A percentile compares a stretch with the other conserved stretches of the same genome.
Evolutionary conservation across 257 asterid species (phyloP).

Genomic region (Scutellaria galericulata): DNA sequence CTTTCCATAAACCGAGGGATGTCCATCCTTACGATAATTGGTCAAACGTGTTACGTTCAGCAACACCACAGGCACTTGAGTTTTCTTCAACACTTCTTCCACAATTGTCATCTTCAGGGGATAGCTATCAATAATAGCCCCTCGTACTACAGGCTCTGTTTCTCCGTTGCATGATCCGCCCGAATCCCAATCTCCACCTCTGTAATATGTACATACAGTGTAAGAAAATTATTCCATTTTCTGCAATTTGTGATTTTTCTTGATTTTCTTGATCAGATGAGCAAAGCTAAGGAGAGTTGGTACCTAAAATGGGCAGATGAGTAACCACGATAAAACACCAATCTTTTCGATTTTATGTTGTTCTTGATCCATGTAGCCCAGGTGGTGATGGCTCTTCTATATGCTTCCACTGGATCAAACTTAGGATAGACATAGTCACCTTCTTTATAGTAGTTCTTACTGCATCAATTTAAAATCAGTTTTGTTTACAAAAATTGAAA

Average conservation of each 20-base stretch:
- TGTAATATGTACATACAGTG: conserved; percentile 36
- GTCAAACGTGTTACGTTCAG: conserved; percentile 77
- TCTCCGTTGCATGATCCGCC: conserved; percentile 93
- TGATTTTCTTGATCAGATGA: neutral
- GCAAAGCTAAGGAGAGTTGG: neutral
- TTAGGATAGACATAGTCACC: conserved; percentile 67
- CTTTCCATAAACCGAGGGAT: conserved; percentile 88
- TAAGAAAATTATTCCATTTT: conserved; percentile 13
- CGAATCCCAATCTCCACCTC: conserved; percentile 99
- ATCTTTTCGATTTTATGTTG: conserved; percentile 49
- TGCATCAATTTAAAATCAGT: conserved; percentile 44
- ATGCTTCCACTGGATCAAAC: conserved; percentile 90
- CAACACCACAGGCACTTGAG: conserved; percentile 60
- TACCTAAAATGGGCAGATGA: conserved; percentile 99
- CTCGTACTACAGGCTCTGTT: conserved; percentile 68
- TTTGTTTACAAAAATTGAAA: neutral
- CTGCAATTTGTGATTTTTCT: neutral
- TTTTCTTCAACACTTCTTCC: conserved; percentile 66
- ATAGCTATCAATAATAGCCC: conserved; percentile 72
- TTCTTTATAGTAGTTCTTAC: conserved; percentile 91
- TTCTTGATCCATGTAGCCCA: conserved; percentile 87
- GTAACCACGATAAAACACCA: conserved; percentile 90
- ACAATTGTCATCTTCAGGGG: conserved; percentile 85
- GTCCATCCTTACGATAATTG: conserved; percentile 92
- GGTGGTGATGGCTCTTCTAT: conserved; percentile 79